Conservation (phyloP, 1,139 yeast species). For the Pichia sp. region DNA sequence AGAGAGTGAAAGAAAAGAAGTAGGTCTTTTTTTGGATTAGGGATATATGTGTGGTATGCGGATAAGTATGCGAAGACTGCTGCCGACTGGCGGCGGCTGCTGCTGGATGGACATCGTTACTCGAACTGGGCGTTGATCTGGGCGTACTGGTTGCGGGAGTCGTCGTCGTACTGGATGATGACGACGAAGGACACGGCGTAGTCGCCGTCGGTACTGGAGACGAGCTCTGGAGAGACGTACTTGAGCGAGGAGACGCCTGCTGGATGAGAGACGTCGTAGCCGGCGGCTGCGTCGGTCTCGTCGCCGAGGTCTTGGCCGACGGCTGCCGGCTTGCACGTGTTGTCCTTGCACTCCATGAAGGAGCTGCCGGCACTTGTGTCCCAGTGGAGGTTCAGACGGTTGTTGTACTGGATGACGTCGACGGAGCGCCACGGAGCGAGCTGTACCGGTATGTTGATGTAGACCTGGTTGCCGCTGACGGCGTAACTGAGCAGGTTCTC, state of each 20-base stretch:
- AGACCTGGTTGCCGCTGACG: neutral
- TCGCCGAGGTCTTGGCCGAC: constrained; percentile 2
- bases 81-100: too few relatives aligned
- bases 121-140: neutral
- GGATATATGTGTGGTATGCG: too few relatives aligned
- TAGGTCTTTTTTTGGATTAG: too few relatives aligned
- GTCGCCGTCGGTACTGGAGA: neutral
- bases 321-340: neutral
- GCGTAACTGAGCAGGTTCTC: neutral
- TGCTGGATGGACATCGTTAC: neutral
- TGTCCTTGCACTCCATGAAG: constrained; percentile 1
- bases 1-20: neutral
- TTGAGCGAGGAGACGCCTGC: neutral
- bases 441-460: constrained; percentile 1
- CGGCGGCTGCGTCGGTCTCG: constrained; percentile 5
- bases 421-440: constrained; percentile 4
- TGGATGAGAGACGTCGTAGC: neutral
- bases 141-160: constrained; percentile 1
- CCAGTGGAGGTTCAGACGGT: constrained; percentile 2
- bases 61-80: too few relatives aligned
- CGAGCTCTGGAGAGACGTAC: constrained; percentile 5
- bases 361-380: neutral
- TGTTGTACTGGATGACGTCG: constrained; percentile 4
- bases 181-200: constrained; percentile 8
- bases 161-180: constrained; percentile 2